Percentiles rank a stretch among this genome's conserved stretches.
Conservation (phyloP, 148 eudicot species). For the Arctostaphylos glauca region DNA sequence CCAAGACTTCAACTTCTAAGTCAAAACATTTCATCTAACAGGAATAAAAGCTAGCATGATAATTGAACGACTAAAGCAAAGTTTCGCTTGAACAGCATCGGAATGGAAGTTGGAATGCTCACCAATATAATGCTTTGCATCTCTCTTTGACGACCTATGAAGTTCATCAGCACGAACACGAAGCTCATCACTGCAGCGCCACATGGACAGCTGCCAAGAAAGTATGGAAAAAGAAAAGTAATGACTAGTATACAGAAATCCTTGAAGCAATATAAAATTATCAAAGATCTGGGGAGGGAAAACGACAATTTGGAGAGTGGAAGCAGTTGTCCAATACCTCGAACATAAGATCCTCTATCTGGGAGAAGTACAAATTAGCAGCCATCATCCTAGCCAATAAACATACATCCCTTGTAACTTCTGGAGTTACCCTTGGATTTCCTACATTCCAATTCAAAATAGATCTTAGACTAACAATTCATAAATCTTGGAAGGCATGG, state of each 20-base stretch:
- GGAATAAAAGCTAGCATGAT: neutral
- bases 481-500: neutral
- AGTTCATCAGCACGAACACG: conserved; percentile 75
- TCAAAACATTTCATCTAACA: neutral
- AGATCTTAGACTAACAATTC: neutral
- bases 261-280: neutral
- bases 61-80: neutral
- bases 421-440: conserved; percentile 98
- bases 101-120: neutral
- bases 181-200: conserved; percentile 95
- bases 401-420: conserved; percentile 98
- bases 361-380: conserved; percentile 90
- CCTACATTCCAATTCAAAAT: conserved; percentile 59
- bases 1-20: neutral
- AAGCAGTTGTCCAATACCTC: conserved; percentile 99
- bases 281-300: conserved; percentile 44
- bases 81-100: neutral
- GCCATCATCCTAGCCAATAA: conserved; percentile 99
- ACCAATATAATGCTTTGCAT: conserved; percentile 78
- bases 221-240: neutral
- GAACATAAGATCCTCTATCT: conserved; percentile 99
- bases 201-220: conserved; percentile 78
- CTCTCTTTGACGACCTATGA: conserved; percentile 62
- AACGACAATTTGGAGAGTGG: conserved; percentile 65
- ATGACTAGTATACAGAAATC: neutral